Evolutionary conservation across 2,329 filamentous ascomycete species (phyloP).

Genomic region (Apiospora sp.): DNA sequence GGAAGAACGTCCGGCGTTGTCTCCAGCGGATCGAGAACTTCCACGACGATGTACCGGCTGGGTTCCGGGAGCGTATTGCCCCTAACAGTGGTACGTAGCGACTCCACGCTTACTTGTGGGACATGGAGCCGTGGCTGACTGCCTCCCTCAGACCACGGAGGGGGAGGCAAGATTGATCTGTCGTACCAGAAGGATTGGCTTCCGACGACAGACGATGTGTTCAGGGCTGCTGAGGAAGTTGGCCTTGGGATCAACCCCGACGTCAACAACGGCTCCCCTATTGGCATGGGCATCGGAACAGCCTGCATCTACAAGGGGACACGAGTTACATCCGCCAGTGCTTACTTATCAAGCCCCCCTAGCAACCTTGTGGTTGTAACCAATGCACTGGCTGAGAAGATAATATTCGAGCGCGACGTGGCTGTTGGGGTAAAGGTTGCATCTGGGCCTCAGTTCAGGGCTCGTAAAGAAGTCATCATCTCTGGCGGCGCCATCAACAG

Average conservation of each 20-base stretch:
- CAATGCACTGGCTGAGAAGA: slow-evolving; percentile 27
- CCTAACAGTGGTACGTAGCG: slow-evolving; percentile 28
- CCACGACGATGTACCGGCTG: slow-evolving; percentile 44
- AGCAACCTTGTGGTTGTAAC: slow-evolving; percentile 29
- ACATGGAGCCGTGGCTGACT: background rate
- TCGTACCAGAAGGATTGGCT: slow-evolving; percentile 34
- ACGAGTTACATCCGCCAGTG: slow-evolving; percentile 50
- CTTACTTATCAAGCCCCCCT: slow-evolving; percentile 34
- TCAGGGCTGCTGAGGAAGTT: slow-evolving; percentile 30
- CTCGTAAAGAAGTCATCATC: slow-evolving; percentile 38
- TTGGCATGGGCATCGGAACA: slow-evolving; percentile 37
- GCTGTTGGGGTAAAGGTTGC: slow-evolving; percentile 34
- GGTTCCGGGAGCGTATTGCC: slow-evolving; percentile 46
- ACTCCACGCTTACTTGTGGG: background rate
- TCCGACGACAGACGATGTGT: slow-evolving; percentile 27
- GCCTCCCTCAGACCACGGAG: slow-evolving; percentile 32
- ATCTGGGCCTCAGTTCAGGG: slow-evolving; percentile 27
- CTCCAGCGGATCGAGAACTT: slow-evolving; percentile 58
- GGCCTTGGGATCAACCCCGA: slow-evolving; percentile 32
- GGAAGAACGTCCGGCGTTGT: slow-evolving; percentile 44
- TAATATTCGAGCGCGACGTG: slow-evolving; percentile 28
- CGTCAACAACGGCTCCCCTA: slow-evolving; percentile 33
- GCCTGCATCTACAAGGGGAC: slow-evolving; percentile 44
- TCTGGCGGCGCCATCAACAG: slow-evolving; percentile 38
- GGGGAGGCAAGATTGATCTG: slow-evolving; percentile 32